Base-by-base conservation (phyloP, 345 rosid genomes). In the Noccaea bulbosa region DNA sequence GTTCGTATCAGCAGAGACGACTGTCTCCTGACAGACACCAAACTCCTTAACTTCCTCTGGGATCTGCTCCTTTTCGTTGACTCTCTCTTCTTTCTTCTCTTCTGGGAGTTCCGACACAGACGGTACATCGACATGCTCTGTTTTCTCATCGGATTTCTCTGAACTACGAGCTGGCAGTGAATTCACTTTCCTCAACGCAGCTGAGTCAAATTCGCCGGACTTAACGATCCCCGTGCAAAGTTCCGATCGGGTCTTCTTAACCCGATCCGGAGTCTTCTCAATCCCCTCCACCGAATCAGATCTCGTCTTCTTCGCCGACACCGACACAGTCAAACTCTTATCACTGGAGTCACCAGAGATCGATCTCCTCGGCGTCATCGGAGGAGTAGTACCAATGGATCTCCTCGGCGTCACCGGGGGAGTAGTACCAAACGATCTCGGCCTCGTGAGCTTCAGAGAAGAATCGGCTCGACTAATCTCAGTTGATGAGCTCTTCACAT, bases 11-110 rank as follows among this genome's bases (percentile, higher is more conserved):
- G 48, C 70, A 6, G 86, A 62, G 63, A 85, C 78, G 30, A 53
- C 69, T 40, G 52, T 83, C 72, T 84, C 92, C 79, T 81, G 74
- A 62, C 90, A 85, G 3, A 83, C 83, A 67, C 76, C 82, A 39
- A 86, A 74, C 59, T 83, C 96, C 33, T 78, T 76, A 37, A 77
- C 82, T 48, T 67, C 58, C 11, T 83, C 90, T 70, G 49, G 17
- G 48, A 81, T 83, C 79, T 73, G 71, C 50, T 7, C 11, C 56
- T 72, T 74, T 40, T 81, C 79, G 1, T 50, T 62, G 14, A 69
- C 74, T 4, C 58, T 74, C 52, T 77, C 79, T 3, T 20, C 74
- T 61, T 70, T 68, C 64, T 77, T 83, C 14, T 51, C 71, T 62
- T 45, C 80, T 71, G 64, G 64, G 45, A 16, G 70, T n/a, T n/a